Base-by-base conservation (phyloP, 192 early-diverging fungal species). In the Podila epicladia region DNA sequence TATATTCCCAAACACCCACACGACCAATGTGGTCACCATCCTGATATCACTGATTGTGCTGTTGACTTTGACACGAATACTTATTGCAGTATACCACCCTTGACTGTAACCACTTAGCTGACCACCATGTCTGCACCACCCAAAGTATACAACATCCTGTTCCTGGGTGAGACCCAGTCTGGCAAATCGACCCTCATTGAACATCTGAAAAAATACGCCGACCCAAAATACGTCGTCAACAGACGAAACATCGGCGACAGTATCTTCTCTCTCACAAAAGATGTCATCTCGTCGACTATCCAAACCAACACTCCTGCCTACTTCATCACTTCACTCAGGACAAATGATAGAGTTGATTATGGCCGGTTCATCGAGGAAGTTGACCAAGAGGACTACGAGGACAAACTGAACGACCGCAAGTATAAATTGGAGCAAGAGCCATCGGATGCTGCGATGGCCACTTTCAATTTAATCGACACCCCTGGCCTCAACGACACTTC, bases 101-200 rank as follows among this genome's bases (percentile, higher is more conserved):
- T 41, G 2, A 9, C 38, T 41, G 9, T 9, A 37, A 9, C 38
- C 9, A 41, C 12, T 9, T 41, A 41, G 38, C 9, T 9, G 11
- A 41, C 38, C 12, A 41, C 9, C 11, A 41, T 41, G 38, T 41
- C 51, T 51, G 49, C 28, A n/a, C n/a, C n/a, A n/a, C n/a, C n/a
- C n/a, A n/a, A n/a, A n/a, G n/a, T n/a, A n/a, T n/a, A n/a, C n/a
- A n/a, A n/a, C n/a, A n/a, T n/a, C n/a, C n/a, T n/a, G n/a, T n/a
- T n/a, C n/a, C n/a, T n/a, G n/a, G n/a, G n/a, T n/a, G 59, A 60
- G 29, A 60, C 59, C 9, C 59, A 60, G 17, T 60, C 59, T 5
- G 59, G 59, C 11, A 60, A 60, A 26, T 32, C 28, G 0, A 60
- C 59, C 31, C 31, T 60, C 9, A 60, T 60, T 31, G 59, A 60